phyloP scores from a whole-genome alignment of 805 yeast genomes.

The Nakazawaea ishiwadae region DNA sequence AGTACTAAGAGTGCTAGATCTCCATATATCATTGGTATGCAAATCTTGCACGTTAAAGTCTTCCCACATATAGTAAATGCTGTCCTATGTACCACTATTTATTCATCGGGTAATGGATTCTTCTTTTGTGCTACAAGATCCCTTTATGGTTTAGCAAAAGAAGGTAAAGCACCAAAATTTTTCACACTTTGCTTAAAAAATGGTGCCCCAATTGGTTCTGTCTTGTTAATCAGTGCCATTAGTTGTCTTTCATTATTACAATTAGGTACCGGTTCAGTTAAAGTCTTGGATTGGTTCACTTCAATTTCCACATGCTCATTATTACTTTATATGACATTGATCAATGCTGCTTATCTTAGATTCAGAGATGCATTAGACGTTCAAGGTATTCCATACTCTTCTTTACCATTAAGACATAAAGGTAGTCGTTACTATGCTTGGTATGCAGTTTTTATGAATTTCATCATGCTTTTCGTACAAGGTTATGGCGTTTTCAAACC shows the following conservation, averaged over 20 bases:
- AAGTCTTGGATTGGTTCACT: slow-evolving; percentile 69
- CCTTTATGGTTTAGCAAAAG: slow-evolving; percentile 62
- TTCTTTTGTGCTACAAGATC: slow-evolving; percentile 66
- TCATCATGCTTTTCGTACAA: slow-evolving; percentile 36
- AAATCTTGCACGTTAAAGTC: slow-evolving; percentile 52
- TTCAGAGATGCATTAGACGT: slow-evolving; percentile 55
- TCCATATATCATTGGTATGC: slow-evolving; percentile 81
- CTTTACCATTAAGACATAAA: slow-evolving; percentile 48
- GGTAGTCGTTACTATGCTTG: slow-evolving; percentile 24
- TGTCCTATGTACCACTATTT: slow-evolving; percentile 65
- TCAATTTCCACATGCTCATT: slow-evolving; percentile 69
- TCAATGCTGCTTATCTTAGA: slow-evolving; percentile 53
- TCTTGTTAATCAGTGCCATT: slow-evolving; percentile 51
- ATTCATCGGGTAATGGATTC: slow-evolving; percentile 80
- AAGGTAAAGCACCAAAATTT: slow-evolving; percentile 67
- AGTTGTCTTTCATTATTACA: slow-evolving; percentile 66
- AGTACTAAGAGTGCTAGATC: slow-evolving; percentile 44
- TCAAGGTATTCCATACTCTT: slow-evolving; percentile 43
- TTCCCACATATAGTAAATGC: slow-evolving; percentile 77
- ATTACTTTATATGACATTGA: slow-evolving; percentile 53
- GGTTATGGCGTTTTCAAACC: slow-evolving; percentile 41
- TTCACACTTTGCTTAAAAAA: slow-evolving; percentile 57
- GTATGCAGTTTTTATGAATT: slow-evolving; percentile 18
- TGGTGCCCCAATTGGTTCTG: slow-evolving; percentile 74
- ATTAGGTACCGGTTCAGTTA: slow-evolving; percentile 51